phyloP scores from a whole-genome alignment of 768 basidiomycete genomes.

The Leucosporidium creatinivorum region DNA sequence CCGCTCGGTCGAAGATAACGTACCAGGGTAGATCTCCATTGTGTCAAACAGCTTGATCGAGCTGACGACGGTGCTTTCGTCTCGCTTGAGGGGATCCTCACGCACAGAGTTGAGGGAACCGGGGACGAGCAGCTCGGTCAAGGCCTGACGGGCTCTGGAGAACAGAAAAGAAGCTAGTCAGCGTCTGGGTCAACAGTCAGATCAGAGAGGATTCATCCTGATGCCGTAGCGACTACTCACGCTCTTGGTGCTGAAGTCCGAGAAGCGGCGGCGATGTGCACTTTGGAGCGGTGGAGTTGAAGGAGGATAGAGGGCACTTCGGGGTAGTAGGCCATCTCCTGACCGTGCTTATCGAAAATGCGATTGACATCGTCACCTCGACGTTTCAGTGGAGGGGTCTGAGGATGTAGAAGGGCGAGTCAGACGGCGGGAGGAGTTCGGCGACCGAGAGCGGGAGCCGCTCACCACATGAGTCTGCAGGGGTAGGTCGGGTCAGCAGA shows the following conservation, averaged over 20 bases:
- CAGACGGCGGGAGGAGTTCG: no score
- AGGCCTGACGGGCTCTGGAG: constrained; percentile 63
- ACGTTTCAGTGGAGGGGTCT: constrained; percentile 44
- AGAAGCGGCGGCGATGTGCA: constrained; percentile 91
- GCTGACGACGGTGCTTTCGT: constrained; percentile 4
- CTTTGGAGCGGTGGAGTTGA: constrained; percentile 90
- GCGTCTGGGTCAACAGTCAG: no score
- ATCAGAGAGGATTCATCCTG: no score
- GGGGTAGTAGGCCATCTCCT: constrained; percentile 61
- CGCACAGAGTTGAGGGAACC: constrained; percentile 30
- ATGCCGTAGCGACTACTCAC: no score
- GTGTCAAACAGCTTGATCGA: constrained; percentile 44
- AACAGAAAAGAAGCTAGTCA: no score
- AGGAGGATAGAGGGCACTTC: constrained; percentile 77
- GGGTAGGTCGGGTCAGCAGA: neutral
- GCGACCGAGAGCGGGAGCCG: neutral
- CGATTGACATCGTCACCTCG: constrained; percentile 41
- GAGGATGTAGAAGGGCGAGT: constrained; percentile 40
- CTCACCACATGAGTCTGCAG: neutral
- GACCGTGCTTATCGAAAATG: constrained; percentile 46
- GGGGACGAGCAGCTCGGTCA: constrained; percentile 47
- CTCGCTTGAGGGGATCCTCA: constrained; percentile 36
- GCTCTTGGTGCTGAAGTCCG: constrained; percentile 66
- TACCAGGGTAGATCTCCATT: constrained; percentile 45
- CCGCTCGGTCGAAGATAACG: neutral